phyloP scores from a whole-genome alignment of 306 rosid genomes.

The Cicer yamashitae region DNA sequence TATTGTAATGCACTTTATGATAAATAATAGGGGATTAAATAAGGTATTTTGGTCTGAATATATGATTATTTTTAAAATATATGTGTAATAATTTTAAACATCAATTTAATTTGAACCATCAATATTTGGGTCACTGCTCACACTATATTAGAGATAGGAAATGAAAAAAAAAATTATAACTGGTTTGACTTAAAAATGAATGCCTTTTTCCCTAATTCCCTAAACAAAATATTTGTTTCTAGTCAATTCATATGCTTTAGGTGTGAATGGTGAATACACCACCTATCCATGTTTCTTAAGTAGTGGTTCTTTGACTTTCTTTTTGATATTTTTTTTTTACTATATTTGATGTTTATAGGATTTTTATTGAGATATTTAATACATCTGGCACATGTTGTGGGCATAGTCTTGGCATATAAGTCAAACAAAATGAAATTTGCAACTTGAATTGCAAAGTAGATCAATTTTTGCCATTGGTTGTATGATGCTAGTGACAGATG shows the following conservation, averaged over 20 bases:
- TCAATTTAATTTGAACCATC: conserved; percentile 2
- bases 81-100: too few species aligned
- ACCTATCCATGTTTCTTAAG: background rate
- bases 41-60: background rate
- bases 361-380: conserved; percentile 15
- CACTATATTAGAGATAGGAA: background rate
- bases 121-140: conserved; percentile 13
- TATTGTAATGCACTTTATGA: background rate
- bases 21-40: background rate
- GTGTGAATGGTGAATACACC: background rate
- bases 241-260: conserved; percentile 16
- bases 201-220: background rate
- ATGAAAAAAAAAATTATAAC: background rate
- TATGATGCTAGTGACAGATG: conserved; percentile 26
- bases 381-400: conserved; percentile 20
- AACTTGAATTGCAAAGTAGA: conserved; percentile 3
- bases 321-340: conserved; percentile 7
- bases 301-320: background rate
- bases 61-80: too few species aligned
- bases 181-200: conserved; percentile 21
- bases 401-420: conserved; percentile 3
- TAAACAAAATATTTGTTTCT: background rate
- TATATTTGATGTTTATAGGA: background rate
- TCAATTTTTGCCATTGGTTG: conserved; percentile 33
- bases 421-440: conserved; percentile 39